Evolutionary conservation across 2,329 filamentous ascomycete genomes (phyloP).

Genomic region (Lomentospora prolificans): DNA sequence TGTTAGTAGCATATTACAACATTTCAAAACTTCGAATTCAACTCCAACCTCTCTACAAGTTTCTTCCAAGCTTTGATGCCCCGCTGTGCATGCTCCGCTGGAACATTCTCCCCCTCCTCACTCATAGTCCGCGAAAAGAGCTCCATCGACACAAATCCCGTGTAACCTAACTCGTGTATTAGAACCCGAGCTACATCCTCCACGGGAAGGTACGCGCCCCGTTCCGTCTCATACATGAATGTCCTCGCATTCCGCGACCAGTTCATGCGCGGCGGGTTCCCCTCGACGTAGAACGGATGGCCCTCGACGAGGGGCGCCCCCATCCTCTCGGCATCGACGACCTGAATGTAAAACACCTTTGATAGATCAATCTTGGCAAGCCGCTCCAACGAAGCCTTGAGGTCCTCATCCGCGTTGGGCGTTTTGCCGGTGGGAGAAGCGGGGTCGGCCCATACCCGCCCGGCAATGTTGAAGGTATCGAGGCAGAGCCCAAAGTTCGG

Average conservation of each 20-base stretch:
- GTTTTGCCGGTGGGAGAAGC: conserved; percentile 39
- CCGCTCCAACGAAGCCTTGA: conserved; percentile 42
- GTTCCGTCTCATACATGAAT: conserved; percentile 41
- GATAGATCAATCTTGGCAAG: conserved; percentile 47
- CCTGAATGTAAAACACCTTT: conserved; percentile 67
- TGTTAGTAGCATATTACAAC: too few species aligned
- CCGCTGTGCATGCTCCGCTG: neutral
- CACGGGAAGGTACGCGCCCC: conserved; percentile 59
- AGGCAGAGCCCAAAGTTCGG: conserved; percentile 68
- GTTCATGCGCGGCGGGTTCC: conserved; percentile 50
- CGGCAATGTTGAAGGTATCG: conserved; percentile 71
- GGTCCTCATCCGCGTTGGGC: conserved; percentile 41
- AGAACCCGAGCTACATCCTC: conserved; percentile 22
- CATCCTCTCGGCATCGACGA: conserved; percentile 63
- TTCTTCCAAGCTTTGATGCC: neutral
- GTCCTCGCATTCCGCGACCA: conserved; percentile 69
- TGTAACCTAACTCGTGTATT: neutral
- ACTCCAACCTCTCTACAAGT: neutral
- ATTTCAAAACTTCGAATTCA: too few species aligned
- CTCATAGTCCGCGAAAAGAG: neutral
- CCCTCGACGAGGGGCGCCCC: conserved; percentile 40
- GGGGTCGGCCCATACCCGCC: conserved; percentile 61
- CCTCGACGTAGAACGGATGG: conserved; percentile 23
- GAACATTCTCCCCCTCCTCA: neutral
- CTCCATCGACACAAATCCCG: neutral